Evolutionary conservation across 768 basidiomycete species (phyloP).

Genomic region (Agaricus subrufescens): DNA sequence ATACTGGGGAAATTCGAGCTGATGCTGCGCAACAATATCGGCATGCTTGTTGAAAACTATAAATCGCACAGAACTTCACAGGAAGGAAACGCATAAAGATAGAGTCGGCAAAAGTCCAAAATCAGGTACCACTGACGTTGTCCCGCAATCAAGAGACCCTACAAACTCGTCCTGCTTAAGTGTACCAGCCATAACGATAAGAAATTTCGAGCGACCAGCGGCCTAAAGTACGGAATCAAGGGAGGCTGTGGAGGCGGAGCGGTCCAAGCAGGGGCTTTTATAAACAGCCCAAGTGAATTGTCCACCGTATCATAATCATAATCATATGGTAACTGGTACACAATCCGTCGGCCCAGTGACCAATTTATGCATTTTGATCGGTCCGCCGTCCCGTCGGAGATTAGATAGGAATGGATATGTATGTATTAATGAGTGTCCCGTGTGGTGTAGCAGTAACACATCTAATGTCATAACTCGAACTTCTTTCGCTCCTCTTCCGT

Average conservation of each 20-base stretch:
- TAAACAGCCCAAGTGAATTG: no score
- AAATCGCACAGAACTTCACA: conserved; percentile 77
- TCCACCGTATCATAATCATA: no score
- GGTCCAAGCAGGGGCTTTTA: no score
- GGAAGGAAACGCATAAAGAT: not conserved
- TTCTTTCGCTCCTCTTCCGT: conserved; percentile 42
- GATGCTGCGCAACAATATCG: conserved; percentile 83
- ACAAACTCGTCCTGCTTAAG: conserved; percentile 76
- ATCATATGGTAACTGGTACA: no score
- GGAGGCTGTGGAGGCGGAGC: conserved; percentile 1
- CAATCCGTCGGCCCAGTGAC: no score
- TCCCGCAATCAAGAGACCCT: conserved; percentile 91
- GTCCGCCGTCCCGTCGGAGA: no score
- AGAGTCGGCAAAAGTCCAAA: not conserved
- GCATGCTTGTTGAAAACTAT: conserved; percentile 88
- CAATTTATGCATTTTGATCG: no score
- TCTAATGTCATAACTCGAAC: conserved; percentile 30
- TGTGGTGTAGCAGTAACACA: conserved; percentile 4
- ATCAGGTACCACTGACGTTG: conserved; percentile 58
- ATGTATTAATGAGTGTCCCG: no score
- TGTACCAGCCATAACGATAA: conserved; percentile 16
- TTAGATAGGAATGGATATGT: no score
- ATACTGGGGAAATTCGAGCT: conserved; percentile 92
- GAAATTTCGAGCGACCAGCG: not conserved
- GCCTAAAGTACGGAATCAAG: not conserved